Evolutionary conservation across 164 flowering plant species (phyloP).

Genomic region (Kalanchoe fedtschenkoi): DNA sequence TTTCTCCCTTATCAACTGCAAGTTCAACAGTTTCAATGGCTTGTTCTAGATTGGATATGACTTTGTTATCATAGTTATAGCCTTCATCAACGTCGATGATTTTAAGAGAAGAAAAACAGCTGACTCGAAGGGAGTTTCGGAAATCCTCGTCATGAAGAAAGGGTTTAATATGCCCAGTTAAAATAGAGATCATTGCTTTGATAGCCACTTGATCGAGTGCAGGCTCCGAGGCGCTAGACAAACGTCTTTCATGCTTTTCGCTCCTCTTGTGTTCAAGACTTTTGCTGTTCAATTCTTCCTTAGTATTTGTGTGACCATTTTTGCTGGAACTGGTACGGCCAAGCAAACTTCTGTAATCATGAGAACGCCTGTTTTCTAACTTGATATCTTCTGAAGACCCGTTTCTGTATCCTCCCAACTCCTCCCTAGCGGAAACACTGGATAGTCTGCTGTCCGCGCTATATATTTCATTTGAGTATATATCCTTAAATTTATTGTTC

Average conservation of each 20-base stretch:
- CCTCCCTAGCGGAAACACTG: conserved; percentile 8
- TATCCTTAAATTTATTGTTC: conserved; percentile 15
- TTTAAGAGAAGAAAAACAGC: conserved; percentile 36
- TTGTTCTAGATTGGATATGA: conserved; percentile 39
- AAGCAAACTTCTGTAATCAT: conserved; percentile 10
- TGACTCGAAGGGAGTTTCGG: conserved; percentile 24
- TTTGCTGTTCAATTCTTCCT: conserved; percentile 15
- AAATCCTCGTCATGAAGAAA: conserved; percentile 43
- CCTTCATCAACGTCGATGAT: conserved; percentile 22
- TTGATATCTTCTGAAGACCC: conserved; percentile 11
- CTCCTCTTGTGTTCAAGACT: conserved; percentile 14
- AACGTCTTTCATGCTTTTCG: conserved; percentile 12
- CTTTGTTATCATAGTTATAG: conserved; percentile 21
- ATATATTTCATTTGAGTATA: conserved; percentile 18
- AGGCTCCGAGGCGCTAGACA: conserved; percentile 17
- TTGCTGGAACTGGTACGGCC: conserved; percentile 11
- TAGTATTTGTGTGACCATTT: conserved; percentile 12
- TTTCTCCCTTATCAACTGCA: conserved; percentile 30
- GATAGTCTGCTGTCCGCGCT: conserved; percentile 12
- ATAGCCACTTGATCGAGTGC: conserved; percentile 66
- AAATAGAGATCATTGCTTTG: conserved; percentile 53
- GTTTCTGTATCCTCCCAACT: conserved; percentile 7
- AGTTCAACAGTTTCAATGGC: conserved; percentile 48
- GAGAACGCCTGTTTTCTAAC: conserved; percentile 10
- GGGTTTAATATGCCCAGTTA: conserved; percentile 31